phyloP scores from a whole-genome alignment of 352 stramenopile species.

The Globisporangium okanoganense region DNA sequence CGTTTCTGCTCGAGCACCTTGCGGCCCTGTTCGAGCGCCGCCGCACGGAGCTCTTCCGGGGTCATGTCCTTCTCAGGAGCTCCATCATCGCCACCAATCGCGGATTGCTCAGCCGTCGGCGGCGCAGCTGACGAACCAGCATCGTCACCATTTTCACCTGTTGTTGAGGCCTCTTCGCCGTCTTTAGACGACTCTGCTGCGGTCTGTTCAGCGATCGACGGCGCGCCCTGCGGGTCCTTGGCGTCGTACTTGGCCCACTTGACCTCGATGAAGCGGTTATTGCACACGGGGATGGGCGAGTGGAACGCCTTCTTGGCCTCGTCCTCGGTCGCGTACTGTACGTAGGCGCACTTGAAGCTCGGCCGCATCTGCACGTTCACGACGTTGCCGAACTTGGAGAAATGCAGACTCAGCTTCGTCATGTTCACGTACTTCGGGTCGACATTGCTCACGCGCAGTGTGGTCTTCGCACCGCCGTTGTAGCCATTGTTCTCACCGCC shows the following conservation, averaged over 20 bases:
- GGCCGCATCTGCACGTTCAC: constrained; percentile 89
- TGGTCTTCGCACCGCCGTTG: constrained; percentile 47
- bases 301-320: constrained; percentile 85
- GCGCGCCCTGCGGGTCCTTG: constrained; percentile 54
- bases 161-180: constrained; percentile 19
- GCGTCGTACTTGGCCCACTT: constrained; percentile 84
- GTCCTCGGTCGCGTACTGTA: constrained; percentile 82
- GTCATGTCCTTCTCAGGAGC: constrained; percentile 61
- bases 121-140: neutral
- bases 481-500: constrained; percentile 3
- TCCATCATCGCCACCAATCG: constrained; percentile 18
- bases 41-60: constrained; percentile 62
- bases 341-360: constrained; percentile 74
- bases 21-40: constrained; percentile 72
- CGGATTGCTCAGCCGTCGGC: neutral
- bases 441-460: constrained; percentile 80
- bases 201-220: constrained; percentile 32
- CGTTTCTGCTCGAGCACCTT: constrained; percentile 84
- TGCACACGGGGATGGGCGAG: constrained; percentile 84
- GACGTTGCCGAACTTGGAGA: constrained; percentile 86
- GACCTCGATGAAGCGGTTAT: constrained; percentile 88
- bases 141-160: constrained; percentile 1
- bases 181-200: constrained; percentile 27
- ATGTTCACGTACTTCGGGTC: constrained; percentile 89
- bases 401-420: constrained; percentile 84